Base-by-base conservation (phyloP, 257 asterid genomes). In the Pogostemon cablin region DNA sequence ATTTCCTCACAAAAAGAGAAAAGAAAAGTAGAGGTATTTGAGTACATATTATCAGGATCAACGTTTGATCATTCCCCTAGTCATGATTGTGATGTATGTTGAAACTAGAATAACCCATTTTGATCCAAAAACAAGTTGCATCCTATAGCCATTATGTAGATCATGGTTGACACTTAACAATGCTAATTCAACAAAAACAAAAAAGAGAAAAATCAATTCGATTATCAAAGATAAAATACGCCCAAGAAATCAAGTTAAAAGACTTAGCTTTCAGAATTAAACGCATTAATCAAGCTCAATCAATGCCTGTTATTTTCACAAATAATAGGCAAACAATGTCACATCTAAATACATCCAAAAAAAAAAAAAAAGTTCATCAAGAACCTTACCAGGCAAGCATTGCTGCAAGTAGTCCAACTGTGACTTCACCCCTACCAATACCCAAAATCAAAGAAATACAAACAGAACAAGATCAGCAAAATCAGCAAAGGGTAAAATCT, bases 331-430 rank as follows among this genome's bases (percentile, higher is more conserved):
- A 43, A 50, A 34, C 34, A 43, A 61, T 55, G 47, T 1, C 68
- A 42, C 53, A 65, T 60, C n/a, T 35, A 46, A 41, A 54, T 17
- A 32, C 43, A 69, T 6, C 34, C 44, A n/a, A n/a, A 2, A 54
- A 40, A 74, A 9, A 38, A 54, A 69, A 62, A 25, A 25, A 25
- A 25, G 32, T 25, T 17, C 7, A 57, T 69, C 60, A 69, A 62
- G 59, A 77, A 7, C 17, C 57, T 71, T 85, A 95, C 99, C 98
- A 75, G 96, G 90, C 86, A 95, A 88, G 62, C 96, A 89, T 69
- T 95, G 98, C 81, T 90, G 93, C 68, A 95, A 87, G 69, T 91
- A 89, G 65, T 95, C 99, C 90, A 95, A 81, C 85, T 95, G 99
- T 72, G 96, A 84, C 80, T 86, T 85, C 83, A 86, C 81, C 75